These are phyloP conservation scores for Pseudozyma thailandica DNA, from an alignment of 1,284 basidiomycete genomes.

Conservation along the genomic window DNA sequence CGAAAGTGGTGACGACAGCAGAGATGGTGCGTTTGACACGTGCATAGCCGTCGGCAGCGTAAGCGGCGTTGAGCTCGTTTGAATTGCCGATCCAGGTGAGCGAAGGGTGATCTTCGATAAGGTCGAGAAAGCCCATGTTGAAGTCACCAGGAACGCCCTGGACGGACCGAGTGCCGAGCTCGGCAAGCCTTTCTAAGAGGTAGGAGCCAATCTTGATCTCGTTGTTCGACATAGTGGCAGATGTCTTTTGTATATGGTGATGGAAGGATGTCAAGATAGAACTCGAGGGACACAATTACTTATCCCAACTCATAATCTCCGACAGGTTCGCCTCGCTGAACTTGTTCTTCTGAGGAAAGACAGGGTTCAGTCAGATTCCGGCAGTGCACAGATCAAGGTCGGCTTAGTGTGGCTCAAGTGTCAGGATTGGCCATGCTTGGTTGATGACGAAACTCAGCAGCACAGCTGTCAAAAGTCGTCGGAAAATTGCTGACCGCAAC, in stretches of 20 bases:
- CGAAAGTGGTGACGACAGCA: constrained; percentile 75
- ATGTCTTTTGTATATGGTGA: not conserved
- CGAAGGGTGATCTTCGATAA: constrained; percentile 81
- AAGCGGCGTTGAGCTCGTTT: constrained; percentile 76
- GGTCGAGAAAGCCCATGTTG: constrained; percentile 79
- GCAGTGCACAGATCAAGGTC: not conserved
- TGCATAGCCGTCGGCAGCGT: constrained; percentile 94
- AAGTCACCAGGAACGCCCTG: constrained; percentile 94
- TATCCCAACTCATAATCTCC: no score
- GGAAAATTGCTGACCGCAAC: not conserved
- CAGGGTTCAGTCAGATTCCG: not conserved
- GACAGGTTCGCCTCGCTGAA: no score
- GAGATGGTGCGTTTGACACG: constrained; percentile 70
- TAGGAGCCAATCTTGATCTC: constrained; percentile 55
- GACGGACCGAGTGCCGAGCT: constrained; percentile 72
- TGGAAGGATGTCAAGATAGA: not conserved
- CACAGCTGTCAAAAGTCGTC: not conserved
- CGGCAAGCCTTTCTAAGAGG: constrained; percentile 64
- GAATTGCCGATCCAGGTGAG: constrained; percentile 81
- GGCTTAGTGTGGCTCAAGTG: not conserved
- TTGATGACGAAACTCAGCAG: not conserved
- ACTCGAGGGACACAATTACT: not conserved
- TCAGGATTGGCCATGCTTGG: no score
- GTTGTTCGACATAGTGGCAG: constrained; percentile 35
- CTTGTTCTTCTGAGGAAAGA: no score